phyloP scores from a whole-genome alignment of 78 protist genomes.

The Acrasis kona region DNA sequence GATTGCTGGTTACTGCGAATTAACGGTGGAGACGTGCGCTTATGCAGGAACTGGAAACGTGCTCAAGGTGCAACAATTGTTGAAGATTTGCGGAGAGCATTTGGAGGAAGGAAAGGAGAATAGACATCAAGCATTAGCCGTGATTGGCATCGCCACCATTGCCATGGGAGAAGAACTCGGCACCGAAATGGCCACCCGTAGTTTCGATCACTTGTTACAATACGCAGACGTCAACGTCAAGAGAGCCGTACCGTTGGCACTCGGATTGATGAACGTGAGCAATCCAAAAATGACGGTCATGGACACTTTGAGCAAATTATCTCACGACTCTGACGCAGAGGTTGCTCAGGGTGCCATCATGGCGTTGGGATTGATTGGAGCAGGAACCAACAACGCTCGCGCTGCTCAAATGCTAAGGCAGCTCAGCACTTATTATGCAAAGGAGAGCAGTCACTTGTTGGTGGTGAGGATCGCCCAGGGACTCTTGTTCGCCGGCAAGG shows the following conservation, averaged over 20 bases:
- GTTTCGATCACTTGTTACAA: constrained; percentile 50
- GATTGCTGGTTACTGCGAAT: constrained; percentile 37
- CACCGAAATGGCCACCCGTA: constrained; percentile 81
- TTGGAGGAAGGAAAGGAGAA: not conserved
- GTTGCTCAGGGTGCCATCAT: constrained; percentile 74
- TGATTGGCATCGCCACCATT: constrained; percentile 80
- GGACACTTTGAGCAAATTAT: constrained; percentile 76
- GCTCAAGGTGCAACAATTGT: constrained; percentile 77
- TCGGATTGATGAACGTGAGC: constrained; percentile 74
- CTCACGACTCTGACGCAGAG: constrained; percentile 84
- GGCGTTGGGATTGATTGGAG: constrained; percentile 66
- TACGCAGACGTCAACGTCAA: constrained; percentile 13
- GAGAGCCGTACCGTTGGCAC: constrained; percentile 88
- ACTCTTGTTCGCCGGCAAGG: constrained; percentile 92
- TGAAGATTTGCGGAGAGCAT: constrained; percentile 50
- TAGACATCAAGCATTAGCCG: constrained; percentile 57
- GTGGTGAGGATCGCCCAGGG: constrained; percentile 85
- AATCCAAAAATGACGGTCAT: constrained; percentile 55
- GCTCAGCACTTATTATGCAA: constrained; percentile 68
- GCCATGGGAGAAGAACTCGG: constrained; percentile 96
- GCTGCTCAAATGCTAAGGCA: constrained; percentile 77
- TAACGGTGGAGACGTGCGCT: constrained; percentile 80
- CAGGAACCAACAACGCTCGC: constrained; percentile 95
- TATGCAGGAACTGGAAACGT: constrained; percentile 97
- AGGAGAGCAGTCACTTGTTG: constrained; percentile 41